phyloP scores from a whole-genome alignment of 257 asterid genomes.

The Solanum bulbocastanum region DNA sequence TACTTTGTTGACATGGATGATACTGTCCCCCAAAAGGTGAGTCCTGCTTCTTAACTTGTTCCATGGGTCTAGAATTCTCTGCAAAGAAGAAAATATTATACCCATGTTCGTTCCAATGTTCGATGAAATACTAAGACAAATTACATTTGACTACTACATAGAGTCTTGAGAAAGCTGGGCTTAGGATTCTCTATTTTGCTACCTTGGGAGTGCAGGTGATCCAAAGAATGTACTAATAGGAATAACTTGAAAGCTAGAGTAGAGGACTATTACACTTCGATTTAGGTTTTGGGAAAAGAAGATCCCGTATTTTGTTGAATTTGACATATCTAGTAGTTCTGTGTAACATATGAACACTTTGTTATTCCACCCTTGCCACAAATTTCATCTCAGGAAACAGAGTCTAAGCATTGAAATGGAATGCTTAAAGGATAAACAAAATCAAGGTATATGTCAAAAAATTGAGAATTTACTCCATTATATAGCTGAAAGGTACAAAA shows the following conservation, averaged over 20 bases:
- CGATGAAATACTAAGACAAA: neutral
- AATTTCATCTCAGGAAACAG: neutral
- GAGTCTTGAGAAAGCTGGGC: neutral
- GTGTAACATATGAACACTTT: neutral
- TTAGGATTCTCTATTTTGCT: neutral
- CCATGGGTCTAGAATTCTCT: neutral
- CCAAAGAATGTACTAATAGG: neutral
- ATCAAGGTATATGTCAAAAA: neutral
- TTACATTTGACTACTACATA: neutral
- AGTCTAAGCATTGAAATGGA: neutral
- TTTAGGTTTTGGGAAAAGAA: neutral
- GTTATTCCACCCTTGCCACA: neutral
- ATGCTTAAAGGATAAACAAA: neutral
- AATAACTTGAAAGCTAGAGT: neutral
- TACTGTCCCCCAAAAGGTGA: slow-evolving; percentile 44
- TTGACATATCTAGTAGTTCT: neutral
- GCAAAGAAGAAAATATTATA: neutral
- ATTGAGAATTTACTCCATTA: neutral
- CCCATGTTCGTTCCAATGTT: neutral
- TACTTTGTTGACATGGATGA: slow-evolving; percentile 43
- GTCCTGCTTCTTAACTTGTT: neutral
- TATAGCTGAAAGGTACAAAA: neutral
- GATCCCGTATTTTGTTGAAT: neutral
- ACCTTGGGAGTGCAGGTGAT: neutral
- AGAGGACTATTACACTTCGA: neutral